Evolutionary conservation across 805 yeast species (phyloP).

Genomic region (Priceomyces fermenticarens): DNA sequence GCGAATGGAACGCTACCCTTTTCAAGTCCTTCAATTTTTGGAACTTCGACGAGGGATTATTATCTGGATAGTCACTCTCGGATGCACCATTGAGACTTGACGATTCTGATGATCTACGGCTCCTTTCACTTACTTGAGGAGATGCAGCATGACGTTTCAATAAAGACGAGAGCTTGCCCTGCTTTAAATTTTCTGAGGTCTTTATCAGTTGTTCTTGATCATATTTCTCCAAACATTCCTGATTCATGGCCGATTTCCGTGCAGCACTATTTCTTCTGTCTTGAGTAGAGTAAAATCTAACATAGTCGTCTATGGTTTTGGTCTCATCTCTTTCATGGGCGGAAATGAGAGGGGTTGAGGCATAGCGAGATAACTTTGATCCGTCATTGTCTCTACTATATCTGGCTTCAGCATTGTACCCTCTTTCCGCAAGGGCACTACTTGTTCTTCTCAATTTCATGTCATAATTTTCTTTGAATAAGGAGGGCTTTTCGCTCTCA

Average conservation of each 20-base stretch:
- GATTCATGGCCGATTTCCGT: slow-evolving; percentile 11
- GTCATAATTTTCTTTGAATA: slow-evolving; percentile 18
- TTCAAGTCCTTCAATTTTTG: slow-evolving; percentile 33
- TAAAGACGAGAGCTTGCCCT: slow-evolving; percentile 16
- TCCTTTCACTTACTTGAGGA: neutral
- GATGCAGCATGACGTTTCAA: slow-evolving; percentile 22
- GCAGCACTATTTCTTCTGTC: slow-evolving; percentile 11
- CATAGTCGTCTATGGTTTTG: slow-evolving; percentile 27
- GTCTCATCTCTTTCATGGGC: neutral
- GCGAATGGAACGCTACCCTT: slow-evolving; percentile 41
- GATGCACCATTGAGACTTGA: neutral
- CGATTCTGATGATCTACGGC: slow-evolving; percentile 3
- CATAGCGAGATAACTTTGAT: slow-evolving; percentile 8
- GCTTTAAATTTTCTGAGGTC: neutral
- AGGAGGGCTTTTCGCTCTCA: slow-evolving; percentile 3
- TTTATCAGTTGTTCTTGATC: slow-evolving; percentile 2
- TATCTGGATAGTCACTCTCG: slow-evolving; percentile 3
- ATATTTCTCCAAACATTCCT: slow-evolving; percentile 2
- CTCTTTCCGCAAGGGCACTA: neutral
- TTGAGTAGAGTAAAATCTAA: slow-evolving; percentile 24
- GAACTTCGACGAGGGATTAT: slow-evolving; percentile 21
- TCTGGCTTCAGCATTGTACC: neutral
- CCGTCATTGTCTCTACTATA: neutral
- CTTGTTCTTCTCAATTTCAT: slow-evolving; percentile 2
- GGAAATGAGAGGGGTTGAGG: slow-evolving; percentile 9